Evolutionary conservation across 805 yeast genomes (phyloP).

Genomic region (Lachancea cidri): DNA sequence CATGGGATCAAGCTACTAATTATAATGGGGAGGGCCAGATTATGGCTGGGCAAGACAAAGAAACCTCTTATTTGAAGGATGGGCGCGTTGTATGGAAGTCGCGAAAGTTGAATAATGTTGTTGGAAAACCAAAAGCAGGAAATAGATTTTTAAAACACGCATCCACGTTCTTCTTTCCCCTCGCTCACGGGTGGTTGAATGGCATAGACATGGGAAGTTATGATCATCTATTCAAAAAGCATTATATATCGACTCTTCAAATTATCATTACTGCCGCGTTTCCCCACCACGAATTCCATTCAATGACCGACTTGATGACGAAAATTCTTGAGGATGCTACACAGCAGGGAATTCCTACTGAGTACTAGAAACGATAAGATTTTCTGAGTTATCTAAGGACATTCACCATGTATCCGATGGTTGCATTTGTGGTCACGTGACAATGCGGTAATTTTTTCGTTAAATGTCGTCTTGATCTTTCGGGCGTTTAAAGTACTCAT

Average conservation of each 20-base stretch:
- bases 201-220: conserved; percentile 52
- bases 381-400: no score
- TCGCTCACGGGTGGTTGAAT: conserved; percentile 49
- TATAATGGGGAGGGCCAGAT: background rate
- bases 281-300: conserved; percentile 38
- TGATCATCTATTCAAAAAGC: conserved; percentile 46
- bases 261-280: conserved; percentile 45
- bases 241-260: conserved; percentile 44
- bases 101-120: conserved; percentile 21
- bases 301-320: conserved; percentile 30
- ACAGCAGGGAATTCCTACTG: conserved; percentile 22
- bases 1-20: conserved; percentile 23
- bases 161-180: conserved; percentile 45
- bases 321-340: conserved; percentile 24
- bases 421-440: no score
- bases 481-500: background rate
- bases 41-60: background rate
- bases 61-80: conserved; percentile 1
- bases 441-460: background rate
- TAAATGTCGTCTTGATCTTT: background rate
- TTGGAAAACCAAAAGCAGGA: background rate
- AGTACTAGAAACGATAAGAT: no score
- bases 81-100: conserved; percentile 33
- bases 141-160: conserved; percentile 38
- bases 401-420: no score